These are phyloP conservation scores for Telfairia occidentalis DNA, from an alignment of 331 rosid genomes.

Conservation along the genomic window DNA sequence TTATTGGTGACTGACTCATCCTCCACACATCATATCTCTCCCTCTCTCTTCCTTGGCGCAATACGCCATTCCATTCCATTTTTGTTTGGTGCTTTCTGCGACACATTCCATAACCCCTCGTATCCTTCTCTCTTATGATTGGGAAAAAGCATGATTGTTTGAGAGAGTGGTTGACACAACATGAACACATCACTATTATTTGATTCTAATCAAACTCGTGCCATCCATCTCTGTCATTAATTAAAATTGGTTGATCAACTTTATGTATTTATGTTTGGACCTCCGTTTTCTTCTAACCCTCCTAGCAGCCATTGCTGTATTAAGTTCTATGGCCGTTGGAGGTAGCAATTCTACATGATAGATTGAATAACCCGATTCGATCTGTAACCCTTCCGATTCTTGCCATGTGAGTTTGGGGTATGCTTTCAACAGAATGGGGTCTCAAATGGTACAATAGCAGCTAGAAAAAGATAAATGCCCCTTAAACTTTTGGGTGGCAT, in stretches of 20 bases:
- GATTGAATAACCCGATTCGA: neutral
- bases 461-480: neutral
- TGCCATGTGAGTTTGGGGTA: conserved; percentile 7
- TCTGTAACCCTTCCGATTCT: neutral
- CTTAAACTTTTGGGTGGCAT: conserved; percentile 6
- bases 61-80: neutral
- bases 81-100: conserved; percentile 7
- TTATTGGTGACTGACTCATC: conserved; percentile 45
- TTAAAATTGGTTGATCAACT: neutral
- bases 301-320: neutral
- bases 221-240: neutral
- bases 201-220: neutral
- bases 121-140: neutral
- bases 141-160: conserved; percentile 3
- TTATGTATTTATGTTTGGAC: neutral
- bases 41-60: conserved; percentile 6
- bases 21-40: conserved; percentile 39
- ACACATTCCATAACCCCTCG: conserved; percentile 6
- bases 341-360: neutral
- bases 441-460: neutral
- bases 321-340: neutral
- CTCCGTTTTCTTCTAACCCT: neutral
- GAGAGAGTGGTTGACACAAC: conserved; percentile 1
- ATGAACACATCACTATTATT: neutral
- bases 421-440: conserved; percentile 7